Evolutionary conservation across 495 filamentous ascomycete species (phyloP).

Genomic region (Aspergillus nidulans): DNA sequence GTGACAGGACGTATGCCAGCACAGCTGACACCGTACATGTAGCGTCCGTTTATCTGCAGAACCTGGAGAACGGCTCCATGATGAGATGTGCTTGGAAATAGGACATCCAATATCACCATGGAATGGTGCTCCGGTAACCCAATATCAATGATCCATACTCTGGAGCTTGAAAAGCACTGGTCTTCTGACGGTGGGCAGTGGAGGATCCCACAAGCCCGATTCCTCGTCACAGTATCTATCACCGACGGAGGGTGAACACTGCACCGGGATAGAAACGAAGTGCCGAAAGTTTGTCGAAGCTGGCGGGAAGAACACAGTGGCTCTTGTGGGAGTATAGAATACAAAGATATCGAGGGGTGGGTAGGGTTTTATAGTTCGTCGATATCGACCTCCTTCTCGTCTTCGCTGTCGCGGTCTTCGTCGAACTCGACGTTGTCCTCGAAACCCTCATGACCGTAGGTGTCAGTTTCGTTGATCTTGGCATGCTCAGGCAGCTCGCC

Average conservation of each 20-base stretch:
- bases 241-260: background rate
- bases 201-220: constrained; percentile 12
- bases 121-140: constrained; percentile 3
- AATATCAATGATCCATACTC: constrained; percentile 27
- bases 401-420: constrained; percentile 54
- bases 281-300: constrained; percentile 17
- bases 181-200: constrained; percentile 11
- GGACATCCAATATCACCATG: constrained; percentile 12
- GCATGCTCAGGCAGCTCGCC: constrained; percentile 95
- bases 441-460: constrained; percentile 64
- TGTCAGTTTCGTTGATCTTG: constrained; percentile 99
- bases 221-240: constrained; percentile 6
- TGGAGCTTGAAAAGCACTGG: constrained; percentile 15
- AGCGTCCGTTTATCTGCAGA: constrained; percentile 33
- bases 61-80: constrained; percentile 17
- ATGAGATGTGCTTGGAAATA: constrained; percentile 12
- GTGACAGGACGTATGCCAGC: constrained; percentile 27
- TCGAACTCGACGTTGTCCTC: constrained; percentile 60
- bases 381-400: constrained; percentile 57
- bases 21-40: constrained; percentile 31
- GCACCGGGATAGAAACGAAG: constrained; percentile 22
- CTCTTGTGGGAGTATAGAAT: constrained; percentile 35
- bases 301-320: constrained; percentile 27
- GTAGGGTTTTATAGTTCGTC: constrained; percentile 50
- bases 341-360: constrained; percentile 18